Conservation (phyloP, 768 basidiomycete genomes). For the Tephrocybe sp. region DNA sequence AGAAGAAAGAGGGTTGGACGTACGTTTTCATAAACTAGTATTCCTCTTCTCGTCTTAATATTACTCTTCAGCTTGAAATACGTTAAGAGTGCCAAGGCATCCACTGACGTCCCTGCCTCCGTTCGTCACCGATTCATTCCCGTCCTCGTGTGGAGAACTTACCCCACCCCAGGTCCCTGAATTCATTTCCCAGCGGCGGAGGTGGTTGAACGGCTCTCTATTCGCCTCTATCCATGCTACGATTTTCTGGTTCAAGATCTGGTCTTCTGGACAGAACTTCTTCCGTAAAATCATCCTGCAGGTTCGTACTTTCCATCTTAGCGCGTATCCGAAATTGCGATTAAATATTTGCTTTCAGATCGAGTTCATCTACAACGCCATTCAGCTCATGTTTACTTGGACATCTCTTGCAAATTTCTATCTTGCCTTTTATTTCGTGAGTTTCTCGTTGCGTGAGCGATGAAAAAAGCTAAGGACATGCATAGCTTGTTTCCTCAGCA, state of each 20-base stretch:
- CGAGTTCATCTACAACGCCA: constrained; percentile 88
- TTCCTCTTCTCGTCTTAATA: background rate
- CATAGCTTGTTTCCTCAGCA: constrained; percentile 76
- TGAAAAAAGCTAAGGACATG: constrained; percentile 16
- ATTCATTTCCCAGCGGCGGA: constrained; percentile 91
- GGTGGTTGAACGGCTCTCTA: constrained; percentile 87
- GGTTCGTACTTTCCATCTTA: constrained; percentile 27
- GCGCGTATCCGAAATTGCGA: background rate
- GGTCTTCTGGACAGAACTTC: constrained; percentile 88
- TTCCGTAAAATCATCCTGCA: constrained; percentile 78
- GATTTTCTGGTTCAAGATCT: constrained; percentile 84
- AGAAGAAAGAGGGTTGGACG: constrained; percentile 82
- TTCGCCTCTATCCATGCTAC: constrained; percentile 94
- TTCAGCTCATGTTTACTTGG: constrained; percentile 93
- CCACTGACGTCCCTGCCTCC: constrained; percentile 92
- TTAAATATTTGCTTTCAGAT: constrained; percentile 36
- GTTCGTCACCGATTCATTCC: constrained; percentile 29
- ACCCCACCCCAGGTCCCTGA: constrained; percentile 60
- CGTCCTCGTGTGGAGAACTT: background rate
- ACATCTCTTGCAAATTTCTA: constrained; percentile 92
- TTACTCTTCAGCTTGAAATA: constrained; percentile 60
- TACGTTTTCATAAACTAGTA: constrained; percentile 35
- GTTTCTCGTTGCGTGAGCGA: constrained; percentile 23
- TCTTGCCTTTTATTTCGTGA: constrained; percentile 89
- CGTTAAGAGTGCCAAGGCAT: constrained; percentile 90